Conservation (phyloP, 1,284 basidiomycete genomes). For the Amylostereum areolatum region DNA sequence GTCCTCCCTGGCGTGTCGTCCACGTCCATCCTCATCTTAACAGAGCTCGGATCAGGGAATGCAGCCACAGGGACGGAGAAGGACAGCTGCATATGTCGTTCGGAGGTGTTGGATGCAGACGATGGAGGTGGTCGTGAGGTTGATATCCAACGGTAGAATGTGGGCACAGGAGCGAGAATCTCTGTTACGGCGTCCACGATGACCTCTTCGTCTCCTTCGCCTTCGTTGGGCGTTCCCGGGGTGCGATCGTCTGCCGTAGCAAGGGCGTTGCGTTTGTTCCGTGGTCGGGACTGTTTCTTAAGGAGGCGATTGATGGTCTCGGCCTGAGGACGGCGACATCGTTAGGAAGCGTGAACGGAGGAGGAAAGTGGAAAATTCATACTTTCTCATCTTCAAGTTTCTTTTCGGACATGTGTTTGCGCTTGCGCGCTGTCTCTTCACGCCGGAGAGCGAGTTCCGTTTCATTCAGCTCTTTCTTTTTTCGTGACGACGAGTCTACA, state of each 20-base stretch:
- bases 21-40: constrained; percentile 14
- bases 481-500: constrained; percentile 44
- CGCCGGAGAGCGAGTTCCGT: constrained; percentile 75
- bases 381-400: constrained; percentile 92
- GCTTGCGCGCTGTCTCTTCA: constrained; percentile 82
- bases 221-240: constrained; percentile 23
- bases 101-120: neutral
- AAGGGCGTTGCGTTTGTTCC: constrained; percentile 54
- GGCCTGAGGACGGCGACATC: constrained; percentile 36
- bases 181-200: constrained; percentile 20
- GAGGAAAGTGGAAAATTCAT: constrained; percentile 12
- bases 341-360: neutral
- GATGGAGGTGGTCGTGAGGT: constrained; percentile 26
- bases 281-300: constrained; percentile 77
- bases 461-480: constrained; percentile 79
- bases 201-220: constrained; percentile 24
- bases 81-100: constrained; percentile 32
- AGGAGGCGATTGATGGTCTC: constrained; percentile 89
- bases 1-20: constrained; percentile 14
- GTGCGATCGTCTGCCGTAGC: constrained; percentile 41
- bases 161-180: constrained; percentile 26
- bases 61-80: constrained; percentile 47
- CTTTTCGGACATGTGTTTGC: constrained; percentile 84
- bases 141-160: constrained; percentile 62
- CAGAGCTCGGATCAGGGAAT: constrained; percentile 19